Percentiles rank a stretch among this genome's conserved stretches.
Evolutionary conservation across 2,329 filamentous ascomycete genomes (phyloP).

Genomic region (Meredithiella fracta): DNA sequence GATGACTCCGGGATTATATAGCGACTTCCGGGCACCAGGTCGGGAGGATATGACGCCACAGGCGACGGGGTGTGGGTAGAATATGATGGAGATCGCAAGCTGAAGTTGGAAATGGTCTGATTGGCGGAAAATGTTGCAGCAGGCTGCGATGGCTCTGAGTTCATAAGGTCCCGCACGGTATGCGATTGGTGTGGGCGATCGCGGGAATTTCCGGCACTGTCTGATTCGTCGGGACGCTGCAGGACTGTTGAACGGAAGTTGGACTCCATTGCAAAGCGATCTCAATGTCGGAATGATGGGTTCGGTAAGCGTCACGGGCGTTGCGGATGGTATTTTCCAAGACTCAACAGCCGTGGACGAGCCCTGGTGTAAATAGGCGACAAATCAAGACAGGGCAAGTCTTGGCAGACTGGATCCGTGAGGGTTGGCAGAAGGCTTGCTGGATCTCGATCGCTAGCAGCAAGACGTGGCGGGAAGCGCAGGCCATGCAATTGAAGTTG

Average conservation of each 20-base stretch:
- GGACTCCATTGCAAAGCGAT: constrained; percentile 27
- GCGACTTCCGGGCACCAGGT: constrained; percentile 20
- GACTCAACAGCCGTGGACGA: too few species aligned
- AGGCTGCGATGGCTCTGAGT: constrained; percentile 25
- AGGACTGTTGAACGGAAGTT: constrained; percentile 35
- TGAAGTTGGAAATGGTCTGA: constrained; percentile 30
- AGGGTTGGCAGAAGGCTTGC: too few species aligned
- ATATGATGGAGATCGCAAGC: constrained; percentile 23
- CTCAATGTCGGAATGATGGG: too few species aligned
- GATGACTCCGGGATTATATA: constrained; percentile 21
- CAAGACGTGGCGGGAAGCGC: too few species aligned
- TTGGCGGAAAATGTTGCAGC: constrained; percentile 17
- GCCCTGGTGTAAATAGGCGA: background rate
- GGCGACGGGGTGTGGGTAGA: background rate
- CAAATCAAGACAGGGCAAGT: background rate
- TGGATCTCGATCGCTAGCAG: too few species aligned
- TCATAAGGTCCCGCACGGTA: constrained; percentile 31
- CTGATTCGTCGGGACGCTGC: constrained; percentile 28
- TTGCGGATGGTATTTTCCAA: too few species aligned
- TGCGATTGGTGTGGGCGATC: constrained; percentile 19
- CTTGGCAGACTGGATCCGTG: background rate
- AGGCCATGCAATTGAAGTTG: too few species aligned
- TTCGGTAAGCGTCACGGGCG: background rate
- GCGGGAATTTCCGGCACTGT: constrained; percentile 16
- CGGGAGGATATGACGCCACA: background rate